These are phyloP conservation scores for Mollisiaceae sp. DNA, from an alignment of 2,329 filamentous ascomycete genomes.

Conservation along the genomic window DNA sequence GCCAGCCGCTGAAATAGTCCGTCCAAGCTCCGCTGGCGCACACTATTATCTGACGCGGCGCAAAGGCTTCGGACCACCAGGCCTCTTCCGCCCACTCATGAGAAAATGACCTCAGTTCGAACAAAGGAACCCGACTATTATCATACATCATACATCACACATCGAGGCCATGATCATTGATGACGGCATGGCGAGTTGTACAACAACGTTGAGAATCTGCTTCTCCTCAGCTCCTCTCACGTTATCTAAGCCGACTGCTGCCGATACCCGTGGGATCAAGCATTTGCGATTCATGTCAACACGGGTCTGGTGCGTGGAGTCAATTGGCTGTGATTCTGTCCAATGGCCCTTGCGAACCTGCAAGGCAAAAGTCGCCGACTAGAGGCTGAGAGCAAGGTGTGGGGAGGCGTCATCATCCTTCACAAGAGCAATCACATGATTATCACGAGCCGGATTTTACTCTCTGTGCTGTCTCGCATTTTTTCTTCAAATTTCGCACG, in stretches of 20 bases:
- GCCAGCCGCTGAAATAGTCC: slow-evolving; percentile 8
- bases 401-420: neutral
- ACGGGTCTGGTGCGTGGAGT: neutral
- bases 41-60: slow-evolving; percentile 5
- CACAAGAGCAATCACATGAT: neutral
- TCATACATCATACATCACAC: neutral
- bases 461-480: neutral
- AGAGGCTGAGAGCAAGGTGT: slow-evolving; percentile 4
- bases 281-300: slow-evolving; percentile 12
- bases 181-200: neutral
- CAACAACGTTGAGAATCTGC: neutral
- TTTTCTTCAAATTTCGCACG: neutral
- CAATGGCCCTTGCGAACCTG: neutral
- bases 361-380: slow-evolving; percentile 7
- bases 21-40: neutral
- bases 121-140: neutral
- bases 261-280: neutral
- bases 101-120: neutral
- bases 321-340: slow-evolving; percentile 3
- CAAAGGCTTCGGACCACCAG: neutral
- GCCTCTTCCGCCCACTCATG: neutral
- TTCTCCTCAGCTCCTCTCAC: neutral
- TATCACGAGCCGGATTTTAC: neutral
- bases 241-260: slow-evolving; percentile 1
- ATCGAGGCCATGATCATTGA: neutral